Base-by-base conservation (phyloP, 495 filamentous ascomycete species). In the Penicillium bialowiezense region DNA sequence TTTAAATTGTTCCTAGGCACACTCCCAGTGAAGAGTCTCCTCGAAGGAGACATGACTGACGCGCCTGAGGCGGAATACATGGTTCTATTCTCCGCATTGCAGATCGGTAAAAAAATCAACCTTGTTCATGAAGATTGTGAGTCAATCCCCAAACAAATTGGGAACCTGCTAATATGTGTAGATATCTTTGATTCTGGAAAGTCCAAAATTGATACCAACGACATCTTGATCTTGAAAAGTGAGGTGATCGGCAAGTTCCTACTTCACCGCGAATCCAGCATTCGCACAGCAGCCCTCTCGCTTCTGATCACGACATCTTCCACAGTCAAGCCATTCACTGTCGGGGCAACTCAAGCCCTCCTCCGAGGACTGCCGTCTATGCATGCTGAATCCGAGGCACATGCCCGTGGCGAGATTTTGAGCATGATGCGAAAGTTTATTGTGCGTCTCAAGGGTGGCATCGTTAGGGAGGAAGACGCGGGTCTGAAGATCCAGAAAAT, bases 381-480 rank as follows among this genome's bases (percentile, higher is more conserved):
- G 41, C 83, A 91, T 67, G 79, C 85, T 3, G 90, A 96, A 50
- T 83, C 86, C n/a, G 88, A 96, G 56, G 81, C 92, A 7, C 86
- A 90, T 53, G 78, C 87, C 50, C 80, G 92, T 41, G 83, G 89
- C 32, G 88, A 93, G 51, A 72, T 91, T 2, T 70, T 91, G 43
- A 79, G 81, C 28, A 64, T 83, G 41, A 80, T 84, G 12, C 84
- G 81, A 14, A 80, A 80, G 43, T 76, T 95, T 52, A 78, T 88
- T 31, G 76, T 84, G 26, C 81, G 88, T 17, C 63, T 92, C 0
- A 74, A 70, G 38, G 63, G 69, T 47, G 71, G 71, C 10, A 56
- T 67, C 17, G 54, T 62, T 40, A 62, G 40, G 31, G 56, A 52
- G 20, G 44, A 62, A 37, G 58, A 59, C 12, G 35, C 45, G n/a